A percentile compares a stretch with the other conserved stretches of the same genome.
Evolutionary conservation across 1,284 basidiomycete genomes (phyloP).

Genomic region (Hemileia vastatrix): DNA sequence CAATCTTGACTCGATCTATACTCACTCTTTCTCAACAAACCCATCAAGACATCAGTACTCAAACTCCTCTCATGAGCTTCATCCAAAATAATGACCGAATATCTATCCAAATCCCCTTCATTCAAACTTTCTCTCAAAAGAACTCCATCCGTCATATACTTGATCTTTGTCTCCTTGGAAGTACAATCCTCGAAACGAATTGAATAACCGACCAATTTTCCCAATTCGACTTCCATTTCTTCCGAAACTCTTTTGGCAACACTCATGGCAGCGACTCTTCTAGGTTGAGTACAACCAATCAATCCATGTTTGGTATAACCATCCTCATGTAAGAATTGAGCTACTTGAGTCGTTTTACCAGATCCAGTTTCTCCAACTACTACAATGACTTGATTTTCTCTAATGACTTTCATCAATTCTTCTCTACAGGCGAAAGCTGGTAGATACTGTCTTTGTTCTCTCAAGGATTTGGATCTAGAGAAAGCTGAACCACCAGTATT

Average conservation of each 20-base stretch:
- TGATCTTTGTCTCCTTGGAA: slow-evolving; percentile 79
- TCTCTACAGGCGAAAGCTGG: slow-evolving; percentile 96
- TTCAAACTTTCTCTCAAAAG: slow-evolving; percentile 87
- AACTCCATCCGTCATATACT: slow-evolving; percentile 99
- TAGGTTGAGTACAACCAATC: slow-evolving; percentile 88
- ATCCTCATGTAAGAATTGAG: slow-evolving; percentile 88
- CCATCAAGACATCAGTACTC: slow-evolving; percentile 95
- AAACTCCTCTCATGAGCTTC: slow-evolving; percentile 94
- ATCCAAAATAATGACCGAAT: slow-evolving; percentile 90
- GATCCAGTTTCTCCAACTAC: slow-evolving; percentile 93
- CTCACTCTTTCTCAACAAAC: slow-evolving; percentile 79
- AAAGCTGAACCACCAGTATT: slow-evolving; percentile 67
- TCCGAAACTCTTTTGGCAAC: slow-evolving; percentile 97
- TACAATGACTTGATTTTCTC: slow-evolving; percentile 91
- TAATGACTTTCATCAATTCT: slow-evolving; percentile 73
- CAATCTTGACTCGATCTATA: too few relatives aligned
- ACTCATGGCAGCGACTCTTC: slow-evolving; percentile 95
- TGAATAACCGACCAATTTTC: slow-evolving; percentile 80
- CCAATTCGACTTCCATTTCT: slow-evolving; percentile 70
- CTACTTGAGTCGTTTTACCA: slow-evolving; percentile 84
- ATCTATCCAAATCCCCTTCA: slow-evolving; percentile 86
- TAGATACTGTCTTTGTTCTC: slow-evolving; percentile 89
- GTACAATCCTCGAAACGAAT: slow-evolving; percentile 98
- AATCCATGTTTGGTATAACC: slow-evolving; percentile 80
- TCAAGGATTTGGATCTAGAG: slow-evolving; percentile 69